A percentile compares a stretch with the other conserved stretches of the same genome.
Conservation (phyloP, 2,329 filamentous ascomycete genomes). For the Verticillium nubilum region DNA sequence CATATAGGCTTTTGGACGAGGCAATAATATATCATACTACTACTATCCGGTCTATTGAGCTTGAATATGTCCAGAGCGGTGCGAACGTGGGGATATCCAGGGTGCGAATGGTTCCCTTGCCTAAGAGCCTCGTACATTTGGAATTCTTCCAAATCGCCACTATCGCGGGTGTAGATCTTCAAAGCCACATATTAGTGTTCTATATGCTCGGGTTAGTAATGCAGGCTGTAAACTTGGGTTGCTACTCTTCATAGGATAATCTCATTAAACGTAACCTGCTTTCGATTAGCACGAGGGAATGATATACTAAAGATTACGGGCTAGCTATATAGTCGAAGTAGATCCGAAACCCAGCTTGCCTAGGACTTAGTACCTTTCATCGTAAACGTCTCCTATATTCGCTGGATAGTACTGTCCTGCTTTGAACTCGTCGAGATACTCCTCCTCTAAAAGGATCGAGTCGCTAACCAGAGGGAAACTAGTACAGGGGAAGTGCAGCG, state of each 20-base stretch:
- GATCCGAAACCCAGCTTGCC: conserved; percentile 35
- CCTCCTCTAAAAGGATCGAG: conserved; percentile 12
- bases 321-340: conserved; percentile 35
- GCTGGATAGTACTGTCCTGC: conserved; percentile 16
- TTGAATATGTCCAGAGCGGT: conserved; percentile 30
- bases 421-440: conserved; percentile 12
- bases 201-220: conserved; percentile 5
- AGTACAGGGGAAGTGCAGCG: not conserved
- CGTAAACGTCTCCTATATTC: conserved; percentile 17
- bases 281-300: not conserved
- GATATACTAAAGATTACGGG: conserved; percentile 21
- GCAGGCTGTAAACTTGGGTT: not conserved
- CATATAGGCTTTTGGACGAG: conserved; percentile 35
- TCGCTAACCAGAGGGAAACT: not conserved
- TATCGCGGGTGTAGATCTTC: conserved; percentile 21
- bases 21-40: conserved; percentile 21
- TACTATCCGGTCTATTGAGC: conserved; percentile 24
- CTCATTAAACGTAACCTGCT: not conserved
- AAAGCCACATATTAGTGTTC: conserved; percentile 23
- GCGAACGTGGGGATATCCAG: conserved; percentile 23
- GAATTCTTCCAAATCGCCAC: conserved; percentile 28
- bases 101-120: conserved; percentile 18
- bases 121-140: conserved; percentile 34
- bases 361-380: conserved; percentile 27
- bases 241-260: not conserved